These are phyloP conservation scores for Datura wrightii DNA, from an alignment of 257 asterid species.

Conservation along the genomic window DNA sequence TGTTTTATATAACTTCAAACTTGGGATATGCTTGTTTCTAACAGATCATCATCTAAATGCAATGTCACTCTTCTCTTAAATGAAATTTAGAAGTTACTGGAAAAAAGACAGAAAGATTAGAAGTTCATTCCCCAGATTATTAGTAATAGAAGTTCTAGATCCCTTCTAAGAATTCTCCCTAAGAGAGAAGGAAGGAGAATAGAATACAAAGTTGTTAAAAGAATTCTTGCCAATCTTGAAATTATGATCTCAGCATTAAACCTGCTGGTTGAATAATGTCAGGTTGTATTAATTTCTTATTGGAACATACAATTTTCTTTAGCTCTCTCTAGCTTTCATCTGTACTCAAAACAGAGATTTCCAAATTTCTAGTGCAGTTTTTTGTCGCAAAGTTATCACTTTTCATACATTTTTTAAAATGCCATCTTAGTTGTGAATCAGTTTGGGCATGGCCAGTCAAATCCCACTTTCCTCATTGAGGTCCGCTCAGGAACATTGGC, in stretches of 20 bases:
- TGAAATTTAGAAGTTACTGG: background rate
- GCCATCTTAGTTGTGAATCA: constrained; percentile 38
- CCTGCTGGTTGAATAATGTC: background rate
- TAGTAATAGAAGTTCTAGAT: background rate
- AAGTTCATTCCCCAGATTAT: background rate
- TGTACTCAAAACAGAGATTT: background rate
- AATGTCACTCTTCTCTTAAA: background rate
- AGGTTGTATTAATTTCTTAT: background rate
- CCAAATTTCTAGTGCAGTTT: background rate
- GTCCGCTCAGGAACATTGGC: constrained; percentile 59
- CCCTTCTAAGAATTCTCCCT: background rate
- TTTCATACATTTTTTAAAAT: constrained; percentile 12
- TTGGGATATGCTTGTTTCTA: constrained; percentile 14
- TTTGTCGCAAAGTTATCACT: background rate
- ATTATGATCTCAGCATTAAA: background rate
- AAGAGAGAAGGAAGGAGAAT: background rate
- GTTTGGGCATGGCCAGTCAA: constrained; percentile 98
- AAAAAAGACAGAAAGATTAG: background rate
- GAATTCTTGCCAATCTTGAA: background rate
- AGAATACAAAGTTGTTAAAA: background rate
- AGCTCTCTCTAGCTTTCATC: background rate
- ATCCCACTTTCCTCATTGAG: constrained; percentile 91
- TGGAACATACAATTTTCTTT: background rate
- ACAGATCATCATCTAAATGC: background rate
- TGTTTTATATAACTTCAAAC: background rate